Evolutionary conservation across 2,329 filamentous ascomycete species (phyloP).

Genomic region (Fusarium robinianum): DNA sequence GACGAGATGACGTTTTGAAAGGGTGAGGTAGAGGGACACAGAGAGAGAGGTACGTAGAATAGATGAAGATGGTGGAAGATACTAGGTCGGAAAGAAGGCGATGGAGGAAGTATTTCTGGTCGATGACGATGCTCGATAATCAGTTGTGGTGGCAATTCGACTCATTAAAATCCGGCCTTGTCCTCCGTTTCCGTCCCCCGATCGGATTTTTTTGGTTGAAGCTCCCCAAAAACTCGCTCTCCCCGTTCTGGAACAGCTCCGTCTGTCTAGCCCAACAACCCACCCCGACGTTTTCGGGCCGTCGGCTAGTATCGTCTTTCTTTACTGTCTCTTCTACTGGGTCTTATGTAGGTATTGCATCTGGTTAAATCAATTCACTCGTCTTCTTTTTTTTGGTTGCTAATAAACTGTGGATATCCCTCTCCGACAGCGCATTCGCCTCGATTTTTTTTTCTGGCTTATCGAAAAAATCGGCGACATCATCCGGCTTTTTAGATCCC

Average conservation of each 20-base stretch:
- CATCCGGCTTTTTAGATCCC: conserved; percentile 12
- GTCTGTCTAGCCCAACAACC: conserved; percentile 17
- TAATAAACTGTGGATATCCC: no score
- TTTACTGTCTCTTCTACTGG: conserved; percentile 1
- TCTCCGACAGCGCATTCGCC: background rate
- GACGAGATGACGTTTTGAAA: no score
- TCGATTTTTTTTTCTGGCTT: background rate
- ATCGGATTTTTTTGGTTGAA: no score
- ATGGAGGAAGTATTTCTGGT: background rate
- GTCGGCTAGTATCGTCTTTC: conserved; percentile 37
- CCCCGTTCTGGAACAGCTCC: no score
- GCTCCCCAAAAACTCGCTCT: no score
- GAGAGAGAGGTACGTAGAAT: background rate
- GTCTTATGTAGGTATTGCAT: background rate
- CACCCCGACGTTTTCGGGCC: no score
- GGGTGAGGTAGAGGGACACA: no score
- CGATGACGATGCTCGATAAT: background rate
- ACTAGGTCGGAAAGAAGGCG: background rate
- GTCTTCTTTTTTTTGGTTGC: background rate
- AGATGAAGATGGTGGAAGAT: background rate
- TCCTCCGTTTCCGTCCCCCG: no score
- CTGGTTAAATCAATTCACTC: background rate
- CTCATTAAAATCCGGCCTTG: no score
- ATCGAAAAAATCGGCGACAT: conserved; percentile 2
- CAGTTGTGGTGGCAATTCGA: no score